Percentiles rank a stretch among this genome's conserved stretches.
phyloP scores from a whole-genome alignment of 352 stramenopile genomes.

The Poterioochromonas sp. region DNA sequence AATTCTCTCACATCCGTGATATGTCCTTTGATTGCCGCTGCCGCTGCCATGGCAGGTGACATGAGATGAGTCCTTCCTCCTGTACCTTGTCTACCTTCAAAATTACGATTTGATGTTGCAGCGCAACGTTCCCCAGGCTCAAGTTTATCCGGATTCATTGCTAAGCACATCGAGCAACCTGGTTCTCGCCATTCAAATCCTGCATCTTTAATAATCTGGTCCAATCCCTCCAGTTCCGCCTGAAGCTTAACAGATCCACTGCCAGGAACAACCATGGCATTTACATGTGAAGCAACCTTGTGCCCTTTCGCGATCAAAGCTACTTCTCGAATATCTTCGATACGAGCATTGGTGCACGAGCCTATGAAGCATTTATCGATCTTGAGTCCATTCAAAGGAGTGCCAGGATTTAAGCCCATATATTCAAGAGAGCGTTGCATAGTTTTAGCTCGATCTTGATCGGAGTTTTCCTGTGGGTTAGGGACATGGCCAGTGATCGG shows the following conservation, averaged over 20 bases:
- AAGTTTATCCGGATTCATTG: constrained; percentile 68
- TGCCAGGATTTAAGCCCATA: constrained; percentile 59
- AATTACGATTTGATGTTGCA: constrained; percentile 69
- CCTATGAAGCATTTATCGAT: constrained; percentile 75
- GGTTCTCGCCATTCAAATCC: constrained; percentile 68
- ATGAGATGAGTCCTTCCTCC: constrained; percentile 63
- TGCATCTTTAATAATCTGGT: constrained; percentile 62
- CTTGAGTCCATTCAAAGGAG: constrained; percentile 53
- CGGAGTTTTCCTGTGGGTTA: constrained; percentile 46
- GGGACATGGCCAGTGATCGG: constrained; percentile 57
- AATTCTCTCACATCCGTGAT: constrained; percentile 64
- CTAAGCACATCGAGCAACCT: constrained; percentile 68
- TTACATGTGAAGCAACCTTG: constrained; percentile 57
- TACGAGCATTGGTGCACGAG: constrained; percentile 72
- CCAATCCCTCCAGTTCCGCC: constrained; percentile 61
- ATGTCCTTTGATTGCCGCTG: constrained; percentile 53
- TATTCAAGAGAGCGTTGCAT: constrained; percentile 65
- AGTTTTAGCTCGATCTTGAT: constrained; percentile 48
- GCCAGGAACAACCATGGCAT: constrained; percentile 67
- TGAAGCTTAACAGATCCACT: constrained; percentile 65
- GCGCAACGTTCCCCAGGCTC: constrained; percentile 62
- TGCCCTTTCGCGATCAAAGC: constrained; percentile 62
- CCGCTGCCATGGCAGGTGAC: constrained; percentile 62
- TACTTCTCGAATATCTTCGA: constrained; percentile 69
- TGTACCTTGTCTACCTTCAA: constrained; percentile 64